Base-by-base conservation (phyloP, 2,329 filamentous ascomycete genomes). In the Stagonosporopsis vannaccii region DNA sequence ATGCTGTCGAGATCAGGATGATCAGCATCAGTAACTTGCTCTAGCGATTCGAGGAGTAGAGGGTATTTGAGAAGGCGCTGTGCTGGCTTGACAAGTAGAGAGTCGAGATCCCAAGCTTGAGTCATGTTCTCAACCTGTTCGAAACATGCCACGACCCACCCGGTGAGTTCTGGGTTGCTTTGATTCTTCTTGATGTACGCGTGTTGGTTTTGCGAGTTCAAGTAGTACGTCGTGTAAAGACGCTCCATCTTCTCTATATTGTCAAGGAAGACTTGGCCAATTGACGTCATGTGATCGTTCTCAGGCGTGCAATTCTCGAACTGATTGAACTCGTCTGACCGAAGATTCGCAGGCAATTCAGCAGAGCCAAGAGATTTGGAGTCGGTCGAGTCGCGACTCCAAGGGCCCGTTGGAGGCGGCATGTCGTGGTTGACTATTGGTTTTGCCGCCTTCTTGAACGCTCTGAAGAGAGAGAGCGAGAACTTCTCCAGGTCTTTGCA, bases 11-110 rank as follows among this genome's bases (percentile, higher is more conserved):
- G 85, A 75, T 99, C 95, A 0, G 94, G 93, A 71, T 99, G 95
- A 60, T 92, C 88, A 9, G 83, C 77, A 0, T 91, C 89, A 0
- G 94, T 98, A 53, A 89, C 85, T 60, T 92, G 87, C 22, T 96
- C 81, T 11, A 99, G 81, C 53, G 92, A 88, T 30, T 87, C 86
- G 40, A 99, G 85, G 36, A 99, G 81, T 41, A 97, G 87, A 3
- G 92, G 92, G 71, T 98, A 99, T 70, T 97, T 97, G 30, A 94
- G 88, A 60, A 98, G 89, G 43, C 95, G 87, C 77, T 99, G 95
- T 75, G 96, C 93, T 1, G 95, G 95, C 76, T 99, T 99, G 71
- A 99, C 94, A 19, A 99, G 84, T n/a, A 99, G 82, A 0, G 95
- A 96, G 75, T 97, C 93, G 58, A 99, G 78, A 75, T 96, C 91